Base-by-base conservation (phyloP, 208 protist species). In the Phytomonas serpens region DNA sequence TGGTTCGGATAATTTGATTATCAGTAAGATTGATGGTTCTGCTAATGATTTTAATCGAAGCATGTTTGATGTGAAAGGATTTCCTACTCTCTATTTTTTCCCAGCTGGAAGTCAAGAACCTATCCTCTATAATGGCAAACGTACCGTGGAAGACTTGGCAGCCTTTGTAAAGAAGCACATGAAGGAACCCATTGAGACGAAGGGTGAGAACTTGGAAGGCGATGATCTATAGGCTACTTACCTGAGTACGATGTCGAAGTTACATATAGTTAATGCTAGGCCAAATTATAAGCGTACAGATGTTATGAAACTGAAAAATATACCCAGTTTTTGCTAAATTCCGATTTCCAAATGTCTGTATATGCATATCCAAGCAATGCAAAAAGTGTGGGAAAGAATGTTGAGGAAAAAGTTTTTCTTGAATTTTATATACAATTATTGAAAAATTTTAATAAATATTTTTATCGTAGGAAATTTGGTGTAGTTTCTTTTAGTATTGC, bases 1-100 rank as follows among this genome's bases (percentile, higher is more conserved):
- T 62, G 68, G 72, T 47, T 29, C 47, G 7, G 69, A 68, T 47
- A 71, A 93, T 64, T 80, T 97, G 34, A 75, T 97, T 70, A 84
- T 97, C 64, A 92, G 81, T 29, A 83, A 96, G 80, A 77, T 97
- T 61, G 91, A 97, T 61, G 89, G 88, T 23, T 86, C 85, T 3
- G 64, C 69, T 16, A 89, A 95, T 73, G 81, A 85, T 68, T 76
- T 83, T 29, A 77, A 91, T 73, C 71, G 76, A 57, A 63, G 65
- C 29, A 62, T 72, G 64, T 87, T 83, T 61, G 30, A 67, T 30
- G 80, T 96, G 16, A 72, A 72, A 3, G 91, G 91, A 9, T 97
- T 93, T 74, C 93, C 93, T 11, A 97, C 96, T 30, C 65, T 98
- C 11, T 90, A 85, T 72, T 93, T 86, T 52, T 89, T 98, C 70